These are phyloP conservation scores for Periconia sp. DNA, from an alignment of 2,329 filamentous ascomycete species.

Conservation along the genomic window DNA sequence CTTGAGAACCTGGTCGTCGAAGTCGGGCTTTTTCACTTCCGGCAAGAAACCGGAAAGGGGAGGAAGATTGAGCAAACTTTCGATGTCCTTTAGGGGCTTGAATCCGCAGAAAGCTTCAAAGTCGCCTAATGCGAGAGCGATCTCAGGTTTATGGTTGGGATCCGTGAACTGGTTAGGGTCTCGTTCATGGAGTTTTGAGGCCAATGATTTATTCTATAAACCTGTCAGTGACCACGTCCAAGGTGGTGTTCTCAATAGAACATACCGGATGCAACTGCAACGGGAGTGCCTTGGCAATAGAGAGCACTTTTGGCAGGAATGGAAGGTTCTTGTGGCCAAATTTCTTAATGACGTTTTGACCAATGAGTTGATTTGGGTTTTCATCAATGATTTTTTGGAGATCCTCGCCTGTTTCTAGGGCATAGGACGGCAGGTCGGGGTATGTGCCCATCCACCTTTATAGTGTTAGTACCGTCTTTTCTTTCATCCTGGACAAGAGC, in stretches of 20 bases:
- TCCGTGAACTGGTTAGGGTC: slow-evolving; percentile 70
- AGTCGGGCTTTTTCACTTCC: slow-evolving; percentile 42
- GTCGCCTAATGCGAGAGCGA: slow-evolving; percentile 68
- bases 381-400: slow-evolving; percentile 66
- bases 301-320: slow-evolving; percentile 75
- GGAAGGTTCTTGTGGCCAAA: slow-evolving; percentile 67
- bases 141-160: slow-evolving; percentile 78
- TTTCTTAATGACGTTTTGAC: slow-evolving; percentile 61
- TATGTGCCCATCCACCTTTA: slow-evolving; percentile 73
- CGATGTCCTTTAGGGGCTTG: slow-evolving; percentile 65
- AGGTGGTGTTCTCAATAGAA: not conserved
- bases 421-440: slow-evolving; percentile 66
- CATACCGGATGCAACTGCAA: slow-evolving; percentile 69
- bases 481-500: not conserved
- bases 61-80: slow-evolving; percentile 59
- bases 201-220: slow-evolving; percentile 61
- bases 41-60: slow-evolving; percentile 59
- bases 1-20: slow-evolving; percentile 61
- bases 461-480: slow-evolving; percentile 8
- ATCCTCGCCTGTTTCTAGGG: slow-evolving; percentile 63
- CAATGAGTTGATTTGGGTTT: slow-evolving; percentile 64
- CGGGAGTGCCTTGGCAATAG: slow-evolving; percentile 73
- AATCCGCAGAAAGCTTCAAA: slow-evolving; percentile 79
- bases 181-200: slow-evolving; percentile 63
- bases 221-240: slow-evolving; percentile 6